Evolutionary conservation across 208 protist genomes (phyloP), one percentile per base, ranked within the genome.

Genomic region (Phytomonas francai): DNA sequence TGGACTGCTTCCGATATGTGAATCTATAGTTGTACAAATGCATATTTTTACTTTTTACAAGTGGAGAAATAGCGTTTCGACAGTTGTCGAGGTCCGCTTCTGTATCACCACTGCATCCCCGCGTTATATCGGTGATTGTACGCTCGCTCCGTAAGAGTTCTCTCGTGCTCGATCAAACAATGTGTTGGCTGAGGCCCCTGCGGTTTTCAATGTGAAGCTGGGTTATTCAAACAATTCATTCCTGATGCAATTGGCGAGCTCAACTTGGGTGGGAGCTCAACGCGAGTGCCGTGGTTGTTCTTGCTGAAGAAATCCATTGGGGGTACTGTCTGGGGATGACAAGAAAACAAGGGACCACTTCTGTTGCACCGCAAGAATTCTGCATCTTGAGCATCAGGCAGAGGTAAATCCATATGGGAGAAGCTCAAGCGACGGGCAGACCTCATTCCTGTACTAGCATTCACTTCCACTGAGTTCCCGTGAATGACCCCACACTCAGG

Each of bases 21-120:
- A 63, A 63, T 58, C 59, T 51, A 63, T 58, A 34, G 36, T 19
- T 0, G 36, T 63, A n/a, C 19, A 49, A 49, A 63, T 63, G 19
- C 6, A 63, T 63, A 63, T 63, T 4, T 63, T 57, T 63, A 25
- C 34, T n/a, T 63, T 63, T 58, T 25, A 63, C 19, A 63, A 63
- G 22, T 58, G 19, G 59, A 63, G 16, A 25, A 34, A 25, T 54
- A 22, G 6, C 19, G 19, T 22, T 25, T 22, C 19, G 6, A 25
- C 45, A 5, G 22, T 12, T 8, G 16, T 54, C 25, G 22, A 22
- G 19, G 45, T 5, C 1, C 45, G 1, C 45, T 54, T 6, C 19
- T 54, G n/a, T n/a, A 0, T 54, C 25, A 22, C 6, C 16, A 25
- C 6, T 36, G 33, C 33, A 36, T 19, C 8, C 5, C 6, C 16